A percentile compares a stretch with the other conserved stretches of the same genome.
Evolutionary conservation across 2,329 filamentous ascomycete genomes (phyloP).

Genomic region (Reticulascus tulasneorum): DNA sequence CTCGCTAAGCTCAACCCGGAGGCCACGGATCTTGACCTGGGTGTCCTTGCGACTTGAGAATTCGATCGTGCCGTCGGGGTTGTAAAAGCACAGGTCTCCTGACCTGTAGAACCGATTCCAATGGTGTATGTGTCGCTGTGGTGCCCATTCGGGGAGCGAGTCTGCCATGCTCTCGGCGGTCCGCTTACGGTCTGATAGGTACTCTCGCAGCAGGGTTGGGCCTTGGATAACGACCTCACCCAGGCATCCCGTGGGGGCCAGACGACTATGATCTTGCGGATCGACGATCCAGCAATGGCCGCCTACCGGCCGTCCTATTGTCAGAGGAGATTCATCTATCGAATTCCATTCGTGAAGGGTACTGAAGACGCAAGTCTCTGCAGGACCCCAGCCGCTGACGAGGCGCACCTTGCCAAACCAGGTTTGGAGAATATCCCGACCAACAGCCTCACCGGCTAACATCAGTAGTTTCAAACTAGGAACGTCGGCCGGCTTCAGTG

Average conservation of each 20-base stretch:
- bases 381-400: conserved; percentile 20
- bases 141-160: background rate
- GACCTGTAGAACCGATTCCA: conserved; percentile 2
- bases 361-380: conserved; percentile 14
- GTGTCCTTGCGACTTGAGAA: conserved; percentile 42
- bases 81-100: conserved; percentile 1
- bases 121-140: background rate
- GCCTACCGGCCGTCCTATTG: conserved; percentile 4
- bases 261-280: conserved; percentile 1
- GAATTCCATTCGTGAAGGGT: background rate
- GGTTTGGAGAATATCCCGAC: conserved; percentile 38
- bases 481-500: conserved; percentile 39
- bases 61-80: background rate
- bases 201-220: conserved; percentile 1
- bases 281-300: conserved; percentile 7
- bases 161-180: background rate
- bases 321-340: background rate
- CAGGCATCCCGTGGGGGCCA: conserved; percentile 10
- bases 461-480: conserved; percentile 41
- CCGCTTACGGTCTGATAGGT: background rate
- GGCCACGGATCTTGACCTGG: conserved; percentile 51
- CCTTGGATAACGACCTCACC: conserved; percentile 16
- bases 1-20: conserved; percentile 37
- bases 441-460: conserved; percentile 50
- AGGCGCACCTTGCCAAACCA: conserved; percentile 33